A percentile compares a stretch with the other conserved stretches of the same genome.
phyloP scores from a whole-genome alignment of 495 filamentous ascomycete genomes.

The Halenospora varia region DNA sequence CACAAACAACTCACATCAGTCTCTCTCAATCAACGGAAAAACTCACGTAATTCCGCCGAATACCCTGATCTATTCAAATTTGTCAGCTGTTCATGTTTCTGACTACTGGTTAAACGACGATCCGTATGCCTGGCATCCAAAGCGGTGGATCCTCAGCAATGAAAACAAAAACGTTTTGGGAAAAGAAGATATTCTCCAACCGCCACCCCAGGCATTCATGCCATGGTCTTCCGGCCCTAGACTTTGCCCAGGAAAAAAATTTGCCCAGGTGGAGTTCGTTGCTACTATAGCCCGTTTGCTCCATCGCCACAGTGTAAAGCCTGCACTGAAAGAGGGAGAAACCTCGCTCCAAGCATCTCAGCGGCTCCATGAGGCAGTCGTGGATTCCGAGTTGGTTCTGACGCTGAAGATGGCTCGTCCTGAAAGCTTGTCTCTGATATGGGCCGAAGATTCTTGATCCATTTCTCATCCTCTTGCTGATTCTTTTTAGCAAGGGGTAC shows the following conservation, averaged over 20 bases:
- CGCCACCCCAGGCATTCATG: conserved; percentile 35
- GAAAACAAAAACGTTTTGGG: neutral
- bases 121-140: conserved; percentile 27
- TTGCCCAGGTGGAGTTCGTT: conserved; percentile 50
- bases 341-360: conserved; percentile 23
- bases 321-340: conserved; percentile 27
- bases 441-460: conserved; percentile 12
- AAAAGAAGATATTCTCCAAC: conserved; percentile 24
- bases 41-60: conserved; percentile 27
- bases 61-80: conserved; percentile 28
- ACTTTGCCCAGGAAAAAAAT: conserved; percentile 45
- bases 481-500: too few species aligned
- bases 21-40: conserved; percentile 22
- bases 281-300: conserved; percentile 41
- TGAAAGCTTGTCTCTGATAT: conserved; percentile 25
- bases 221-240: conserved; percentile 45
- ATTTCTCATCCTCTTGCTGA: too few species aligned
- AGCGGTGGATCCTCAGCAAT: conserved; percentile 22
- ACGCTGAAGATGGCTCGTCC: conserved; percentile 38
- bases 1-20: conserved; percentile 24
- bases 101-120: conserved; percentile 27
- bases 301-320: conserved; percentile 29
- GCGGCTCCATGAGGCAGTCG: conserved; percentile 25
- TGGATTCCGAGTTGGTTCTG: conserved; percentile 31
- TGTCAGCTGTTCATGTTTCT: conserved; percentile 19